These are phyloP conservation scores for Penicillium sp. DNA, from an alignment of 2,329 filamentous ascomycete species.

Conservation along the genomic window DNA sequence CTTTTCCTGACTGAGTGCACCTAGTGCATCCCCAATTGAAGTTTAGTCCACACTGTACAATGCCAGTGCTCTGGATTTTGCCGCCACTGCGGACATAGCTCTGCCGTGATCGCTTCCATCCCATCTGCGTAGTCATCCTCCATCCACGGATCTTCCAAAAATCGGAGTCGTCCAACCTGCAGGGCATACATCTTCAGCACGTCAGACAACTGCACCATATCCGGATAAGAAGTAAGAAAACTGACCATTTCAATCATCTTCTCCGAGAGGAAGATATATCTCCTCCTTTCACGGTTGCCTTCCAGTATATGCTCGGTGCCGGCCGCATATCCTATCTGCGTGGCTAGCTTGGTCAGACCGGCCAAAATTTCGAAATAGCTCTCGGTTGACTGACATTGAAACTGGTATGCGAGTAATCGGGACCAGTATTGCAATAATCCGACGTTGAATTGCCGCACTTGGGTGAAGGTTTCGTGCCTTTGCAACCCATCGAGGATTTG, in stretches of 20 bases:
- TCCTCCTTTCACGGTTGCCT: background rate
- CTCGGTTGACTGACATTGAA: background rate
- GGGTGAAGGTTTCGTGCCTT: background rate
- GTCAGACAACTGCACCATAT: constrained; percentile 1
- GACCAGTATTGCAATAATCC: background rate
- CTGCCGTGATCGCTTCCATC: background rate
- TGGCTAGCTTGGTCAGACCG: background rate
- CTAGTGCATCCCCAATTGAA: background rate
- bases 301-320: background rate
- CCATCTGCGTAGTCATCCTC: background rate
- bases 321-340: background rate
- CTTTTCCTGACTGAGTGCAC: background rate
- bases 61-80: background rate
- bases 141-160: background rate
- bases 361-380: background rate
- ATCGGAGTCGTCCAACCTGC: background rate
- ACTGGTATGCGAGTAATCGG: background rate
- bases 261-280: background rate
- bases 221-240: background rate
- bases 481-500: background rate
- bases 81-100: background rate
- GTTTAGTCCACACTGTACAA: background rate
- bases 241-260: background rate
- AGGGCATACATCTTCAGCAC: background rate
- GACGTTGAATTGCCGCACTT: background rate